These are phyloP conservation scores for Abrus pulchellus DNA, from an alignment of 306 rosid species.

Conservation along the genomic window DNA sequence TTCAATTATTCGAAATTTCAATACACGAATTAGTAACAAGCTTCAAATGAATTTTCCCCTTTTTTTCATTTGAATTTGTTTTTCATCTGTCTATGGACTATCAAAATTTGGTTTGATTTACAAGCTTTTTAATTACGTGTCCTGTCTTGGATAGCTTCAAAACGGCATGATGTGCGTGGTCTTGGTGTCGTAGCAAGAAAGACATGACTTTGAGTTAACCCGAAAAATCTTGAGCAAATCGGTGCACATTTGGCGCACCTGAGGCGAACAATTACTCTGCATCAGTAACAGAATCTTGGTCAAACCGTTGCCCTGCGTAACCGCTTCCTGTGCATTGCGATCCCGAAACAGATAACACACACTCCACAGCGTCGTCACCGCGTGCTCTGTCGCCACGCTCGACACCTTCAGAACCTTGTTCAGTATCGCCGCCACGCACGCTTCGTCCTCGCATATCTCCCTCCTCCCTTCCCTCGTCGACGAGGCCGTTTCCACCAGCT, in stretches of 20 bases:
- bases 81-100: slow-evolving; percentile 41
- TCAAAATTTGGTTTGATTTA: slow-evolving; percentile 74
- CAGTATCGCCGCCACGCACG: slow-evolving; percentile 63
- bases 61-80: background rate
- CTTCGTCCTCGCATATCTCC: slow-evolving; percentile 68
- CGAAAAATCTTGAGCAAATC: slow-evolving; percentile 83
- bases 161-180: slow-evolving; percentile 93
- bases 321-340: slow-evolving; percentile 67
- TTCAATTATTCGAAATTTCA: background rate
- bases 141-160: slow-evolving; percentile 22
- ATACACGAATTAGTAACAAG: background rate
- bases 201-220: slow-evolving; percentile 64
- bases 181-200: slow-evolving; percentile 74
- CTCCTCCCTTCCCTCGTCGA: slow-evolving; percentile 76
- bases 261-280: slow-evolving; percentile 83
- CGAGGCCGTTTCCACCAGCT: slow-evolving; percentile 69
- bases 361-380: slow-evolving; percentile 84
- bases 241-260: slow-evolving; percentile 75
- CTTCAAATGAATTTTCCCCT: slow-evolving; percentile 44
- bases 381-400: slow-evolving; percentile 74
- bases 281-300: slow-evolving; percentile 78
- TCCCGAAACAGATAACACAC: slow-evolving; percentile 73
- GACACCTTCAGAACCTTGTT: slow-evolving; percentile 74
- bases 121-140: slow-evolving; percentile 39
- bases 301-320: slow-evolving; percentile 69